Evolutionary conservation across 2,329 filamentous ascomycete genomes (phyloP), one percentile per base, ranked within the genome.

Genomic region (Nemania bipapillata): DNA sequence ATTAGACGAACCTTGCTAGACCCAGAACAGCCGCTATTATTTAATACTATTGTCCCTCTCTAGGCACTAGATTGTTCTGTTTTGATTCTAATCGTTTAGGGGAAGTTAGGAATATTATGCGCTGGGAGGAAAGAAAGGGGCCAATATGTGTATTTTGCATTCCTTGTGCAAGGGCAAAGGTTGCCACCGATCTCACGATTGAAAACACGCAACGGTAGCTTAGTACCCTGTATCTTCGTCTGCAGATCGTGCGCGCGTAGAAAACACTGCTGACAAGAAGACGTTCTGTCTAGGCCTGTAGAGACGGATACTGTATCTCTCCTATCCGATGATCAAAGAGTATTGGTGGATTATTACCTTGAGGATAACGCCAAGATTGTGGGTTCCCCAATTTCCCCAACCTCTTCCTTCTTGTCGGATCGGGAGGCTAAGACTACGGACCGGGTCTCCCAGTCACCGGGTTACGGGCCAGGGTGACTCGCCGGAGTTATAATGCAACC

Each of bases 261-360:
- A n/a, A 26, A 55, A 17, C 26, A 45, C 20, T 22, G 37, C 45
- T 58, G 45, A 50, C 26, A 58, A 54, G 17, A 50, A 45, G 24
- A 7, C 26, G 28, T 50, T 12, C 20, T 40, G 8, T 30, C 11
- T 20, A 59, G 45, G n/a, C 50, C 45, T 56, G 28, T 45, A n/a
- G 30, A 49, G 28, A 22, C 66, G 53, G 53, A 40, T 55, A 28
- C 35, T 59, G 24, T 32, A 49, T 11, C 30, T 40, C 30, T 8
- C 26, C 30, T 15, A 45, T 12, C 62, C 68, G 57, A 63, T 24
- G 28, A 52, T 42, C 20, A 28, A 2, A 52, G 26, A 24, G 60
- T 55, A 71, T 71, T 71, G 69, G 69, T 71, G 69, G 69, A 71
- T 65, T 63, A 71, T 68, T 63, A 71, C 58, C 53, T 63, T 61